phyloP scores from a whole-genome alignment of 1,284 basidiomycete genomes.

The Pterula multifida region DNA sequence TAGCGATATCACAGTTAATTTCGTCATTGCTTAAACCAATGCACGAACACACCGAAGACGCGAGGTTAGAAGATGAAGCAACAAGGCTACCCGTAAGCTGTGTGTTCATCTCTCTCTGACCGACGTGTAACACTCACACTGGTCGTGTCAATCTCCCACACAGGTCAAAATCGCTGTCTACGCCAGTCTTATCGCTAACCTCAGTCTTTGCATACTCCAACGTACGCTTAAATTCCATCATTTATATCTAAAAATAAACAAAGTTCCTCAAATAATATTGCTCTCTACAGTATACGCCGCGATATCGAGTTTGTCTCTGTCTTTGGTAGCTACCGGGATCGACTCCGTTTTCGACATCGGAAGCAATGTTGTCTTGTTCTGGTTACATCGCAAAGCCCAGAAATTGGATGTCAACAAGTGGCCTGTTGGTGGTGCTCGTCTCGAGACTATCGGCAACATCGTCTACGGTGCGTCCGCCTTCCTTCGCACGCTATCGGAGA shows the following conservation, averaged over 20 bases:
- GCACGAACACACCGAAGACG: slow-evolving; percentile 73
- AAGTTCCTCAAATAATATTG: slow-evolving; percentile 5
- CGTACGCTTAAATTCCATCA: slow-evolving; percentile 29
- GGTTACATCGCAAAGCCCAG: slow-evolving; percentile 67
- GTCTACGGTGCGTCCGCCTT: slow-evolving; percentile 54
- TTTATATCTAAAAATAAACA: slow-evolving; percentile 1
- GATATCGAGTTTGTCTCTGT: slow-evolving; percentile 74
- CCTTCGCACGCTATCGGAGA: background rate
- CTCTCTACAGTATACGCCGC: slow-evolving; percentile 66
- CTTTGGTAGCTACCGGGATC: slow-evolving; percentile 82
- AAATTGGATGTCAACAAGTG: slow-evolving; percentile 74
- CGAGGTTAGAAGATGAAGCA: slow-evolving; percentile 49
- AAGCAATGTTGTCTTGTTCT: slow-evolving; percentile 80
- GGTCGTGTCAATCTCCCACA: slow-evolving; percentile 12
- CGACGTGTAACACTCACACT: background rate
- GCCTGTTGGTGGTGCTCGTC: slow-evolving; percentile 84
- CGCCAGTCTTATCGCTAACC: slow-evolving; percentile 71
- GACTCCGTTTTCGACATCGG: slow-evolving; percentile 89
- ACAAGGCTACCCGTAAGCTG: slow-evolving; percentile 52
- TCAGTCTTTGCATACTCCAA: slow-evolving; percentile 57
- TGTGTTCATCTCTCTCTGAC: slow-evolving; percentile 3
- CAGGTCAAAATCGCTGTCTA: slow-evolving; percentile 85
- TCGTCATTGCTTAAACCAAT: slow-evolving; percentile 76
- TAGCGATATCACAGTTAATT: slow-evolving; percentile 49
- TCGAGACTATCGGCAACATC: slow-evolving; percentile 88